These are phyloP conservation scores for Plasmodium knowlesi DNA, from an alignment of 169 alveolate species.

Conservation along the genomic window DNA sequence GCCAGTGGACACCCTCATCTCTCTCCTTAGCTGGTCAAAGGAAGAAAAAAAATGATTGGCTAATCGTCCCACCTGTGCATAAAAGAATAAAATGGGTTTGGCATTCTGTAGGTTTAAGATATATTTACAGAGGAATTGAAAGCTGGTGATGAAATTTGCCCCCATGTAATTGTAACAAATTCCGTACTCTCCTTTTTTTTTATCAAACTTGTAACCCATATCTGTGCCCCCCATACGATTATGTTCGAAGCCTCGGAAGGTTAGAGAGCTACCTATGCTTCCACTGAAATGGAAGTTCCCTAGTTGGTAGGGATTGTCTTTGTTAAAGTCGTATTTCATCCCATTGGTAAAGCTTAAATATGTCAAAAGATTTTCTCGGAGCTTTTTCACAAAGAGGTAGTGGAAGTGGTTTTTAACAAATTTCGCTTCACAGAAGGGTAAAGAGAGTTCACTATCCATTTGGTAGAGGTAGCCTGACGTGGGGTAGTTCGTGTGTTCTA, in stretches of 20 bases:
- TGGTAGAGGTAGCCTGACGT: conserved; percentile 47
- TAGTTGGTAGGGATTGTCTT: not conserved
- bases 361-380: conserved; percentile 3
- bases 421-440: conserved; percentile 57
- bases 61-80: conserved; percentile 54
- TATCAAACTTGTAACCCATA: conserved; percentile 12
- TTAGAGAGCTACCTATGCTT: conserved; percentile 58
- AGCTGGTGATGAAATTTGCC: conserved; percentile 44
- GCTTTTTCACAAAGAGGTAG: conserved; percentile 28
- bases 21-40: conserved; percentile 22
- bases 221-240: conserved; percentile 44
- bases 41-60: conserved; percentile 17
- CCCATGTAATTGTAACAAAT: conserved; percentile 59
- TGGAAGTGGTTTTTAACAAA: conserved; percentile 45
- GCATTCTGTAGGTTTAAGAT: conserved; percentile 29
- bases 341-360: conserved; percentile 66
- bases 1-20: conserved; percentile 34
- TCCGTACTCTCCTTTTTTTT: conserved; percentile 12
- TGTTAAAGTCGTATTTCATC: conserved; percentile 24
- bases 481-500: conserved; percentile 24
- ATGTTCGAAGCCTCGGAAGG: conserved; percentile 61
- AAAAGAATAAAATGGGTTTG: conserved; percentile 57
- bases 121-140: conserved; percentile 45
- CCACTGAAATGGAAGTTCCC: conserved; percentile 62
- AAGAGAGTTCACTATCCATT: conserved; percentile 51